Conservation (phyloP, 176 grass and related monocot species). For the Pharus latifolius region DNA sequence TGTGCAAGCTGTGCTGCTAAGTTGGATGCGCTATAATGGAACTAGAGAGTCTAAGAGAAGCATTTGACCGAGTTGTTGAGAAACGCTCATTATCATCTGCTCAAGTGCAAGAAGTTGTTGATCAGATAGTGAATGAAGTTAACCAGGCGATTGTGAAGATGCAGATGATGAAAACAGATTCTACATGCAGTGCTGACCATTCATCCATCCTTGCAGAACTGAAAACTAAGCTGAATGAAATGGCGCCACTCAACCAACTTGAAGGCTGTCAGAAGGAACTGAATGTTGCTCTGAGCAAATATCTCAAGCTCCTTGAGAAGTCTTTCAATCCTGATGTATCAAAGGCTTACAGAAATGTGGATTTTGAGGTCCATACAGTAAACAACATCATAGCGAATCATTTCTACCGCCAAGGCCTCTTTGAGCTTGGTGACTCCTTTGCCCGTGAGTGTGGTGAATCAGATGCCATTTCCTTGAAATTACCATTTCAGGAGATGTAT, state of each 20-base stretch:
- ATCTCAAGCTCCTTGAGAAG: conserved; percentile 69
- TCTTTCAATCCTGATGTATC: conserved; percentile 74
- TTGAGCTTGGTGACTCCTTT: conserved; percentile 74
- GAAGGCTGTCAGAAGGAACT: conserved; percentile 75
- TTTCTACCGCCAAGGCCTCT: conserved; percentile 71
- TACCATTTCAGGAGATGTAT: conserved; percentile 77
- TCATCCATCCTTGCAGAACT: conserved; percentile 42
- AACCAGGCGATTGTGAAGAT: conserved; percentile 40
- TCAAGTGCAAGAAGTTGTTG: conserved; percentile 44
- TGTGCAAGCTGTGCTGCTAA: neutral
- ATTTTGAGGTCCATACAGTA: conserved; percentile 56
- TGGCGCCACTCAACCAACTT: conserved; percentile 42
- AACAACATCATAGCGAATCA: conserved; percentile 70
- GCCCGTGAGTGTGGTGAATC: conserved; percentile 38
- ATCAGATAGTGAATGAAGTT: conserved; percentile 55
- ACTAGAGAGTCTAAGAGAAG: conserved; percentile 54
- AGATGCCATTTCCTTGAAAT: conserved; percentile 41
- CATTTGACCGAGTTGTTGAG: conserved; percentile 63
- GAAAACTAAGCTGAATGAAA: conserved; percentile 48
- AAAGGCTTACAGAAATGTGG: conserved; percentile 71
- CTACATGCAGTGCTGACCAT: conserved; percentile 30
- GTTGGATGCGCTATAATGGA: conserved; percentile 57
- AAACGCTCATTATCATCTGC: conserved; percentile 47
- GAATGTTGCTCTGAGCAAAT: conserved; percentile 57
- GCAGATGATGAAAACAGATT: conserved; percentile 45